Evolutionary conservation across 345 rosid genomes (phyloP), one percentile per base, ranked within the genome.

Genomic region (Melastoma malabathricum): DNA sequence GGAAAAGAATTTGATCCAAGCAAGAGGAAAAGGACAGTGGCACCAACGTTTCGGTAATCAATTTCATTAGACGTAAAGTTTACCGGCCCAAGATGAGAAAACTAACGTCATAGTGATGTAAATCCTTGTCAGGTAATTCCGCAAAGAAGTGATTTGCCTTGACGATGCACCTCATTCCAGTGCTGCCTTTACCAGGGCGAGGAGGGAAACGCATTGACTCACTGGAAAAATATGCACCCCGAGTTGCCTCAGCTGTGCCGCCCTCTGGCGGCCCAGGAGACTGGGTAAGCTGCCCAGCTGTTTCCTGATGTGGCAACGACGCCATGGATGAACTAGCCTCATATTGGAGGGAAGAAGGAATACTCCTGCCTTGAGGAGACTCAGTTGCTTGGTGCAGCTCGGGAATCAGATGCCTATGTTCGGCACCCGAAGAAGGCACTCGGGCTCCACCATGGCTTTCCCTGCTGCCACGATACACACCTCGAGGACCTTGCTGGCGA

Each of bases 141-240:
- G 90, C 95, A 62, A 83, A 86, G 64, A 89, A 89, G 68, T 89
- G 97, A 56, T 89, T 89, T n/a, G 97, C 97, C 74, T 89, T 89
- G 6, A 89, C 89, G 13, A 85, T 76, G 64, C 97, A 89, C 50
- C 54, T 79, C 16, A 8, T 66, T 13, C 97, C 94, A 43, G 47
- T 38, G 25, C 45, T 64, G 44, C 97, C 97, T 66, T 65, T 80
- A 17, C 93, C 95, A 52, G 97, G 97, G 48, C 95, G 72, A 62
- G 68, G 74, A 9, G 97, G 97, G 68, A 89, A 89, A 67, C 81
- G 73, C 54, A 78, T 60, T 2, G 89, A 77, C 66, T 85, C 85
- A 62, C 89, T 82, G 10, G 87, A 85, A 1, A 72, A 52, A 7
- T 89, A 86, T 9, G 53, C 46, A 43, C 77, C 69, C 59, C 78